Evolutionary conservation across 225 moss, liverwort and hornwort genomes (phyloP).

Genomic region (Physcomitrium patens): DNA sequence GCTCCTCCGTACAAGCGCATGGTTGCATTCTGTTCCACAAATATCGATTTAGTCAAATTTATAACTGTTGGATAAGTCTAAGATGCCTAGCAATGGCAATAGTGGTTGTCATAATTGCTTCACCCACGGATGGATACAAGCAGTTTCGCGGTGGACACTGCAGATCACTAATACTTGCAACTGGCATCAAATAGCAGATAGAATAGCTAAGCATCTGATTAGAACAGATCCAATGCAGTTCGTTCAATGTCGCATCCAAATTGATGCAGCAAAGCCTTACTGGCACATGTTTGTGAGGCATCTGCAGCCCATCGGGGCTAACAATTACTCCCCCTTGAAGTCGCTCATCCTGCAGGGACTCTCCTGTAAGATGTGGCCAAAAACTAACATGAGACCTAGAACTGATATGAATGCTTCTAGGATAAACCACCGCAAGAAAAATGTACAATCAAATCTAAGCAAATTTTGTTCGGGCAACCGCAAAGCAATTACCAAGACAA

Average conservation of each 20-base stretch:
- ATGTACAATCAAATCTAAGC: constrained; percentile 1
- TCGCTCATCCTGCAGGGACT: constrained; percentile 91
- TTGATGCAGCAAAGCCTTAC: constrained; percentile 45
- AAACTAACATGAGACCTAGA: neutral
- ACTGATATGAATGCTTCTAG: neutral
- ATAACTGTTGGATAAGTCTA: neutral
- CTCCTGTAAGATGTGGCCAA: constrained; percentile 54
- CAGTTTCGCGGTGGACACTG: neutral
- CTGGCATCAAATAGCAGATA: neutral
- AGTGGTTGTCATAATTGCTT: neutral
- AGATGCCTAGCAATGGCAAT: neutral
- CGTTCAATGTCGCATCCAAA: constrained; percentile 5
- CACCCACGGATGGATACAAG: neutral
- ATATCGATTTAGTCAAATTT: neutral
- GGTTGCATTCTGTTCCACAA: constrained; percentile 66
- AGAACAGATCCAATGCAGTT: constrained; percentile 1
- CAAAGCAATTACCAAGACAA: neutral
- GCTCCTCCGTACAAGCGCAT: constrained; percentile 99
- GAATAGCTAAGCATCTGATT: constrained; percentile 1
- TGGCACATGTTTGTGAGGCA: constrained; percentile 81
- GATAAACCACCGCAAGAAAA: neutral
- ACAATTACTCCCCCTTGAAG: constrained; percentile 88
- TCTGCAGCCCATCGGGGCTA: constrained; percentile 78
- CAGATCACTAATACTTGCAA: neutral
- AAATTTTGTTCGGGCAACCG: constrained; percentile 1